Evolutionary conservation across 2,329 filamentous ascomycete genomes (phyloP).

Genomic region (Fusarium vanettenii): DNA sequence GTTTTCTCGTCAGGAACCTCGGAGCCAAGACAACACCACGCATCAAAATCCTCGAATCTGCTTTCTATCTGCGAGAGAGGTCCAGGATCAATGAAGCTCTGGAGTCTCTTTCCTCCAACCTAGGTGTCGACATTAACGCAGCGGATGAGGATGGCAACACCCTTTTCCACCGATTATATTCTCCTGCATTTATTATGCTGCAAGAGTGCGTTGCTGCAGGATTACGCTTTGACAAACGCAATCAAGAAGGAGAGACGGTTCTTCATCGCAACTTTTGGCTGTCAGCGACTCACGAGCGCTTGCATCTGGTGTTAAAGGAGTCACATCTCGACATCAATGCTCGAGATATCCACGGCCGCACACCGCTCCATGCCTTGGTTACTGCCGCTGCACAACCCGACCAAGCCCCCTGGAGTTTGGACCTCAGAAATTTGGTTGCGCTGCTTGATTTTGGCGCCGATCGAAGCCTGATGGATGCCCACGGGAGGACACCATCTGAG

Average conservation of each 20-base stretch:
- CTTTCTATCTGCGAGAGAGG: neutral
- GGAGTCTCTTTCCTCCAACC: neutral
- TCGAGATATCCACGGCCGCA: neutral
- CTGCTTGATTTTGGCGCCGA: neutral
- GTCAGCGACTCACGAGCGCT: fast-evolving
- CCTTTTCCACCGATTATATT: neutral
- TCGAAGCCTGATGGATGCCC: neutral
- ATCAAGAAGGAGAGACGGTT: neutral
- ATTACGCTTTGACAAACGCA: neutral
- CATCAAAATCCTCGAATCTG: neutral
- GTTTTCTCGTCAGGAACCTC: neutral
- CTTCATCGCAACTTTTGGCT: neutral
- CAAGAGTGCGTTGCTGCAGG: fast-evolving
- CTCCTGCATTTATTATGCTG: neutral
- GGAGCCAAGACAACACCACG: neutral
- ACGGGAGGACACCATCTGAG: neutral
- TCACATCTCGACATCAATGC: neutral
- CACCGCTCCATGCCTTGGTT: neutral
- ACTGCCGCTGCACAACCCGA: neutral
- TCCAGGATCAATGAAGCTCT: neutral
- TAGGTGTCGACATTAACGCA: neutral
- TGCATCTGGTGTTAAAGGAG: neutral
- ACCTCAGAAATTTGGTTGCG: neutral
- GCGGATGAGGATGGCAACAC: neutral
- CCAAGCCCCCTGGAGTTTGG: neutral